Evolutionary conservation across 345 rosid genomes (phyloP).

Genomic region (Murraya koenigii): DNA sequence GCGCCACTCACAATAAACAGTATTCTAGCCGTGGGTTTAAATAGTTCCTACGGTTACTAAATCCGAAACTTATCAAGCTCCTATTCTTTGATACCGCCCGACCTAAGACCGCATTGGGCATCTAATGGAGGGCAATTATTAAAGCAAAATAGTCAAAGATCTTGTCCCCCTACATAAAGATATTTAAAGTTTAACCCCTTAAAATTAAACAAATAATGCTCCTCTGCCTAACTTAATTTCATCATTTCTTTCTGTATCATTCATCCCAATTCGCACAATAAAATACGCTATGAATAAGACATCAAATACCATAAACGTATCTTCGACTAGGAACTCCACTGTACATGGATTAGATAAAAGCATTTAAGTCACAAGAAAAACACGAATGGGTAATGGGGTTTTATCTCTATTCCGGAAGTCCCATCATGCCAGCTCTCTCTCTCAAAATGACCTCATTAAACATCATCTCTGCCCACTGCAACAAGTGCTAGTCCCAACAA

Average conservation of each 20-base stretch:
- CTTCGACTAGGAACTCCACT: neutral
- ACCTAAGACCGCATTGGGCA: neutral
- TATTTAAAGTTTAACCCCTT: neutral
- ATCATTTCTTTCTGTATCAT: neutral
- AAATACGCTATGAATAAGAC: neutral
- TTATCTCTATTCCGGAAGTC: conserved; percentile 14
- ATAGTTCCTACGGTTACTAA: too few relatives aligned
- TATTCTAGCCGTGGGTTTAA: too few relatives aligned
- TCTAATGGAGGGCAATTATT: conserved; percentile 1
- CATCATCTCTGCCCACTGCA: neutral
- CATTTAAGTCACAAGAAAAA: neutral
- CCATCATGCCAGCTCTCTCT: conserved; percentile 18
- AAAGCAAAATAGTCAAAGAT: neutral
- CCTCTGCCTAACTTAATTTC: neutral
- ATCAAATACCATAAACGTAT: neutral
- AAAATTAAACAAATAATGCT: neutral
- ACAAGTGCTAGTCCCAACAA: neutral
- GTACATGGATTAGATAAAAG: neutral
- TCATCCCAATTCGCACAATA: neutral
- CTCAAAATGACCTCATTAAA: neutral
- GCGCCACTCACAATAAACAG: too few relatives aligned
- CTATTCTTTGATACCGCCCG: neutral
- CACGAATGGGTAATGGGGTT: neutral
- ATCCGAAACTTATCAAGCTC: too few relatives aligned
- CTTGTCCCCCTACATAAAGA: neutral